phyloP scores from a whole-genome alignment of 1,139 yeast genomes.

The Suhomyces taliae region DNA sequence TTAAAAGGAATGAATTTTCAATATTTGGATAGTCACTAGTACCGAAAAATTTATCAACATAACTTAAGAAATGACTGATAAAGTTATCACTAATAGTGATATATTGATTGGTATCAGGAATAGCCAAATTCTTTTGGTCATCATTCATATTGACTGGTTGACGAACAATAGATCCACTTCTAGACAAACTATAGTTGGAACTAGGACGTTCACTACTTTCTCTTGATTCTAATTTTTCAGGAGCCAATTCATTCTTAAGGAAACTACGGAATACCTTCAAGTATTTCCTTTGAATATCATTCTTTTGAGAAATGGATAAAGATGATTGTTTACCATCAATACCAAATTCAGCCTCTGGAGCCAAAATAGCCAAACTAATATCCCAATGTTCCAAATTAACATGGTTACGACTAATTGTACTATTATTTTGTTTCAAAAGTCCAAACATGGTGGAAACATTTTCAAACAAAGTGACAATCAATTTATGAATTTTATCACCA shows the following conservation, averaged over 20 bases:
- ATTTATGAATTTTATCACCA: conserved; percentile 21
- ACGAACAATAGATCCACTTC: conserved; percentile 1
- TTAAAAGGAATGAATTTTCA: conserved; percentile 23
- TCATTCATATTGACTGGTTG: conserved; percentile 12
- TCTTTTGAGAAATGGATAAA: conserved; percentile 27
- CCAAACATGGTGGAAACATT: conserved; percentile 36
- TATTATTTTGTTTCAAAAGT: conserved; percentile 29
- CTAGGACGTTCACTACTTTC: conserved; percentile 3
- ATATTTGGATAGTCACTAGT: conserved; percentile 23
- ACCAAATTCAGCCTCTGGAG: conserved; percentile 27
- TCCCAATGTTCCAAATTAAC: conserved; percentile 49
- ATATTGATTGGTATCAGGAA: conserved; percentile 41
- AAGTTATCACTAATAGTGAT: conserved; percentile 39
- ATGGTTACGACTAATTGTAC: conserved; percentile 40
- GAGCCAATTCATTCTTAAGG: conserved; percentile 32
- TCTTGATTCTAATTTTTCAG: conserved; percentile 1
- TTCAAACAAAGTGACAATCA: conserved; percentile 32
- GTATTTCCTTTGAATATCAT: conserved; percentile 33
- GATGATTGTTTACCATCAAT: neutral
- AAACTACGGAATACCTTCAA: conserved; percentile 36
- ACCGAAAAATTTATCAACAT: conserved; percentile 34
- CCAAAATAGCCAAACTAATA: conserved; percentile 34
- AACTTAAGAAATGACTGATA: conserved; percentile 33
- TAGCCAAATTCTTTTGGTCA: conserved; percentile 25
- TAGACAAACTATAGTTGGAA: neutral